Evolutionary conservation across 1,284 basidiomycete species (phyloP), one percentile per base, ranked within the genome.

Genomic region (Irpex rosettiformis): DNA sequence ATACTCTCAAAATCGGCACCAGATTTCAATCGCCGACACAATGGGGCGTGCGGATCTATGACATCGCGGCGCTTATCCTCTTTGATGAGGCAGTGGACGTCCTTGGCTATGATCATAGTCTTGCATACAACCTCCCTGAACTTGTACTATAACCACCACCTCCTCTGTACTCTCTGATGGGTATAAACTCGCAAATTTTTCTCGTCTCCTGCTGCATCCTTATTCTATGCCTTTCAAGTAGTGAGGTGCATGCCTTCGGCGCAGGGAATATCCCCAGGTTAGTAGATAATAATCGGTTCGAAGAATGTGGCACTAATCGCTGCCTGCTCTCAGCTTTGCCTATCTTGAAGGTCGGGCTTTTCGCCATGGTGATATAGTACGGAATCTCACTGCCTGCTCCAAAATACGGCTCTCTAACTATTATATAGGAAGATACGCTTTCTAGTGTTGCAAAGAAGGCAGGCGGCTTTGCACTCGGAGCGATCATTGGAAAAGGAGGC

Each of bases 301-400:
- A 47, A 59, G 21, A 47, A 53, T n/a, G 43, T 52, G 52, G 29
- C 51, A 13, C 30, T 56, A 18, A 51, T 51, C 25, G 22, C 48
- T 6, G 6, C 16, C 13, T 8, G 7, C 13, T 27, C 22, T 28
- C 64, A 88, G 85, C 49, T 89, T 85, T 67, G 85, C 87, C 8
- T 90, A 84, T 69, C 76, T 90, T 73, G 88, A 91, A 68, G 88
- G 90, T 52, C 84, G 81, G 64, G 92, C 92, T 0, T 94, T 91
- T 72, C 77, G 92, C 51, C 92, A 94, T 70, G 92, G 92, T 40
- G 91, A 94, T 72, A 93, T 94, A 61, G 91, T 92, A 66, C 68
- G 84, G 10, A 45, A 18, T 7, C 33, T 37, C 33, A 1, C 16
- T 72, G 54, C 10, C 48, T 58, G 27, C 13, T 30, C 6, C 18